A percentile compares a stretch with the other conserved stretches of the same genome.
Conservation (phyloP, 139 green algal species). For the Chlamydomonas eustigma region DNA sequence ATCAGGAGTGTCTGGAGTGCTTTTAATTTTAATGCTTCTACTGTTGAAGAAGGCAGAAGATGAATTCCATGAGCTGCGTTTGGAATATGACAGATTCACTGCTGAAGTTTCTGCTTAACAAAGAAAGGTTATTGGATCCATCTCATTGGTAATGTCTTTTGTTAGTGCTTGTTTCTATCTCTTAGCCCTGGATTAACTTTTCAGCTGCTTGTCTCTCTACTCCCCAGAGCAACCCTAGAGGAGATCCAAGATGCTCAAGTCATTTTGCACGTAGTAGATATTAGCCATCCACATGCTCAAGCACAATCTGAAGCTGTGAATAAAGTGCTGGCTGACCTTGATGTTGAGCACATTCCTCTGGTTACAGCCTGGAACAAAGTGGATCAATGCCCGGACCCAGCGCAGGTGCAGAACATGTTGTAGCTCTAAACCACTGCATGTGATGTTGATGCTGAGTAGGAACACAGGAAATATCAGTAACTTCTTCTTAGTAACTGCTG, state of each 20-base stretch:
- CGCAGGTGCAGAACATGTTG: slow-evolving; percentile 35
- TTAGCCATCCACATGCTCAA: slow-evolving; percentile 63
- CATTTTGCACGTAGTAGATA: slow-evolving; percentile 94
- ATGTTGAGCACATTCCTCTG: slow-evolving; percentile 56
- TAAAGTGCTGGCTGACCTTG: slow-evolving; percentile 29
- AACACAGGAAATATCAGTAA: not conserved
- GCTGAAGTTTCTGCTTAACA: no score
- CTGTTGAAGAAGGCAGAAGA: no score
- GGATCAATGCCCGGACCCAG: slow-evolving; percentile 58
- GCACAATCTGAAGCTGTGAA: slow-evolving; percentile 74
- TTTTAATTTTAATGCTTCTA: no score
- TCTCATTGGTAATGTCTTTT: no score
- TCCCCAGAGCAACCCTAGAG: slow-evolving; percentile 12
- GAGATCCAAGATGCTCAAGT: slow-evolving; percentile 50
- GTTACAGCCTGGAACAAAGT: slow-evolving; percentile 96
- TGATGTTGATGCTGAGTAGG: not conserved
- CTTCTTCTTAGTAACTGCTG: not conserved
- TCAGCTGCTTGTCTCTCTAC: not conserved
- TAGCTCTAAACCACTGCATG: not conserved
- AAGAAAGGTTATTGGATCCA: no score
- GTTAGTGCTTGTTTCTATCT: no score
- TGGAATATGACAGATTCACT: no score
- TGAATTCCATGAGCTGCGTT: no score
- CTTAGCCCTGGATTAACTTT: no score
- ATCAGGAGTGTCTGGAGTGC: no score